These are phyloP conservation scores for Ulmus americana DNA, from an alignment of 331 rosid species.

Conservation along the genomic window DNA sequence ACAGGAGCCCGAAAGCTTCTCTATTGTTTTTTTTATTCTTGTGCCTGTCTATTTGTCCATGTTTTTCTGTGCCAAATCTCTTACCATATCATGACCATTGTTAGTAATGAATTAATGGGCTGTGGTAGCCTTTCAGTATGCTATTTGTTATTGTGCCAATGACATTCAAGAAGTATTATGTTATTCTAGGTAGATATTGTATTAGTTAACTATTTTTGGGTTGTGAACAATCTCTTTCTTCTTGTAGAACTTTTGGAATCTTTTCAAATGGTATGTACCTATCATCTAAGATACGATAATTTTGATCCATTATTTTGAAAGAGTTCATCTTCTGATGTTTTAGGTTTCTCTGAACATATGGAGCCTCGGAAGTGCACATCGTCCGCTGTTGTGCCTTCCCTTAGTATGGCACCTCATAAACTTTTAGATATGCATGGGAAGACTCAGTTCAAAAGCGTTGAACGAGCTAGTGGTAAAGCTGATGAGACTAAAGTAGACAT, in stretches of 20 bases:
- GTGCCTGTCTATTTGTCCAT: too few relatives aligned
- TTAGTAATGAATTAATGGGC: not conserved
- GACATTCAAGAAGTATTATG: not conserved
- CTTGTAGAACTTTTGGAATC: not conserved
- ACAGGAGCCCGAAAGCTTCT: too few relatives aligned
- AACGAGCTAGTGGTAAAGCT: conserved; percentile 22
- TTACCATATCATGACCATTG: not conserved
- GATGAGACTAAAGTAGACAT: conserved; percentile 47
- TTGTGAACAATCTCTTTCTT: too few relatives aligned
- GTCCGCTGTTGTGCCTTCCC: conserved; percentile 37
- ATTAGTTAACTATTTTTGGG: not conserved
- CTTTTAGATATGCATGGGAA: conserved; percentile 45
- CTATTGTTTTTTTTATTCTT: too few relatives aligned
- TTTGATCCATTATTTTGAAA: conserved; percentile 3
- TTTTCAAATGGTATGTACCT: not conserved
- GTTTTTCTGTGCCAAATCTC: too few relatives aligned
- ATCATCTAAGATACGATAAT: not conserved
- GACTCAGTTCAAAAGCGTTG: conserved; percentile 30
- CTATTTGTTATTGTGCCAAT: not conserved
- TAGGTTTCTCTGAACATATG: conserved; percentile 41
- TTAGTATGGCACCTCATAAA: conserved; percentile 34
- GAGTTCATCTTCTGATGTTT: conserved; percentile 21
- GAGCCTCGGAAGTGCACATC: conserved; percentile 52
- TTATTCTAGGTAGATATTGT: not conserved
- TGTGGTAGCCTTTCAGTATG: not conserved